A percentile compares a stretch with the other conserved stretches of the same genome.
These are phyloP conservation scores for Leccinum arenicola DNA, from an alignment of 768 basidiomycete genomes.

Conservation along the genomic window DNA sequence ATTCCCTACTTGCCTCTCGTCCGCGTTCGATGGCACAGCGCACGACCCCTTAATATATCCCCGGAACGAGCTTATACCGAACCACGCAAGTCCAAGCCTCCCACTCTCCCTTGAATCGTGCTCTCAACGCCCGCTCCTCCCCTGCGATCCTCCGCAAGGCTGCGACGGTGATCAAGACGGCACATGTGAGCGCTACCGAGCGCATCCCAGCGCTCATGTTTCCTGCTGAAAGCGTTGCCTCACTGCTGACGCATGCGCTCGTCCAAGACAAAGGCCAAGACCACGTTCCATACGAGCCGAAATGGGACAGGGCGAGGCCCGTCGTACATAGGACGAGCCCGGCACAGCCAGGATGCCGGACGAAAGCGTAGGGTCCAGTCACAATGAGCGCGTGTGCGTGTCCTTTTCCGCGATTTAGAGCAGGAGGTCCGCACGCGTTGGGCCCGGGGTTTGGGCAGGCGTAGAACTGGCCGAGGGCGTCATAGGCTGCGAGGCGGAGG, in stretches of 20 bases:
- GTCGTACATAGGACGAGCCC: constrained; percentile 32
- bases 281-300: not conserved
- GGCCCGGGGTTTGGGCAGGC: constrained; percentile 11
- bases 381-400: constrained; percentile 27
- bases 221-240: not conserved
- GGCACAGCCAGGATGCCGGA: constrained; percentile 31
- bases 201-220: constrained; percentile 32
- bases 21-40: not conserved
- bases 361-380: constrained; percentile 24
- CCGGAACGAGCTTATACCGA: constrained; percentile 47
- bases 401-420: not conserved
- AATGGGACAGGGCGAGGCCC: constrained; percentile 15
- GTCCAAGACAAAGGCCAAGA: not conserved
- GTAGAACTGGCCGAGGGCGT: constrained; percentile 24
- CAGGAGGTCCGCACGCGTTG: not conserved
- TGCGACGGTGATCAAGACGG: constrained; percentile 2
- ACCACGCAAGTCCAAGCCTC: constrained; percentile 42
- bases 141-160: constrained; percentile 8
- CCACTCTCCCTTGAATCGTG: constrained; percentile 20
- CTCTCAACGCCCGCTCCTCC: constrained; percentile 14
- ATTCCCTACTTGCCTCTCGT: not conserved
- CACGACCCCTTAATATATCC: constrained; percentile 35
- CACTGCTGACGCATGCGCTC: not conserved
- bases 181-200: constrained; percentile 8
- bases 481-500: constrained; percentile 36